Evolutionary conservation across 2,329 filamentous ascomycete genomes (phyloP), one percentile per base, ranked within the genome.

Genomic region (Aspergillus glaucus): DNA sequence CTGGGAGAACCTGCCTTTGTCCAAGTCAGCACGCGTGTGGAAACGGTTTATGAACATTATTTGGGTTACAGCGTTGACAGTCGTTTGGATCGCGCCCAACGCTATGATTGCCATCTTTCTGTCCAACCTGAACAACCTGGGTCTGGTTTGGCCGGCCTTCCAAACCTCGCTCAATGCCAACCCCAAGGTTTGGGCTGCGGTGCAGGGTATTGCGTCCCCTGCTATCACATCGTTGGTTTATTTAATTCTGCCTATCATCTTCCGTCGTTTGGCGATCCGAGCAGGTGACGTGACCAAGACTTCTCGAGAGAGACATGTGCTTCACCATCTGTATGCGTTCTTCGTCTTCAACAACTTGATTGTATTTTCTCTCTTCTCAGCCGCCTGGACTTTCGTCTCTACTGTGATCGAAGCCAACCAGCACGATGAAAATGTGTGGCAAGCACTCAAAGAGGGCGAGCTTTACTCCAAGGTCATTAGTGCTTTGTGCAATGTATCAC

Each of bases 321-420:
- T 93, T 50, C 84, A 82, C 54, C 94, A 95, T 68, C 79, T 98
- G 2, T 98, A 94, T 70, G 80, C 87, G 15, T 98, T 98, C 74
- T 98, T 98, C 69, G 81, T 96, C 46, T 90, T 98, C 77, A 98
- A 98, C 79, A 97, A 97, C 64, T 71, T 98, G 48, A 75, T 98
- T 56, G 84, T 97, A 50, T 97, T 97, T 69, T 96, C 91, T 9
- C 75, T 95, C 12, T 97, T 97, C 68, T 88, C 87, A 41, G 84
- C 88, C 1, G 71, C 90, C 14, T 96, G 88, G 82, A 75, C 75
- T 1, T 90, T 91, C 59, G 75, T 90, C 7, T 72, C 82, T 1
- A 75, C 75, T 4, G 82, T 95, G 34, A 73, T 91, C 42, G 64
- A 79, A 3, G 71, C 78, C 41, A 81, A 81, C 0, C 67, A 76